Base-by-base conservation (phyloP, 106 monocot genomes). In the Dioscorea alata region DNA sequence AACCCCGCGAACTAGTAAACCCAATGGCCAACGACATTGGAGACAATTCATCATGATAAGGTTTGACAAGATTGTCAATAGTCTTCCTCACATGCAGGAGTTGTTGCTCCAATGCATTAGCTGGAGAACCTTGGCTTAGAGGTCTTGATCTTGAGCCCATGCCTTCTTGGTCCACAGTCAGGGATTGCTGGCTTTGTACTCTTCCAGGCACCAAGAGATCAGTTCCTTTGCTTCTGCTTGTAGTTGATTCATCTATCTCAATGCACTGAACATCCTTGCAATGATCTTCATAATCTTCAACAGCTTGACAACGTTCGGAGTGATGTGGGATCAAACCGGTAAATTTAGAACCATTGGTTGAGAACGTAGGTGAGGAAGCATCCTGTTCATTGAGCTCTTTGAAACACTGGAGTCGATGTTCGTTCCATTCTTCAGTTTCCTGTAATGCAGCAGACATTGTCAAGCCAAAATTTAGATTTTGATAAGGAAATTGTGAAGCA, bases 221-320 rank as follows among this genome's bases (percentile, higher is more conserved):
- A 20, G 68, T 62, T 56, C 57, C 59, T 59, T 67, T 83, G 65
- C 64, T 77, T 72, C 66, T 75, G 48, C 52, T 25, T 64, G 48
- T 28, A 25, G 71, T 76, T 49, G 79, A 33, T 34, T 72, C 78
- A 77, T 83, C 83, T 57, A 82, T 73, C 73, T 93, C 99, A 61
- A 99, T 88, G 63, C 97, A 99, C 34, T 69, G 72, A 60, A 99
- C 93, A 74, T 88, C 93, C 73, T 90, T 93, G 79, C 97, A 92
- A 33, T 65, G 34, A 56, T 87, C 92, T 59, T 97, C 89, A 23
- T 69, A 75, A 53, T 88, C 82, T 77, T 81, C 82, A 71, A 31
- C 31, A 50, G 60, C 57, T 33, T 68, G 74, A 42, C 42, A 42
- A 42, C 9, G 42, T 57, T 61, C 59, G 71, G 66, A 53, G 32